Percentiles rank a stretch among this genome's conserved stretches.
Conservation (phyloP, 2,329 filamentous ascomycete genomes). For the Pochonia chlamydosporia region DNA sequence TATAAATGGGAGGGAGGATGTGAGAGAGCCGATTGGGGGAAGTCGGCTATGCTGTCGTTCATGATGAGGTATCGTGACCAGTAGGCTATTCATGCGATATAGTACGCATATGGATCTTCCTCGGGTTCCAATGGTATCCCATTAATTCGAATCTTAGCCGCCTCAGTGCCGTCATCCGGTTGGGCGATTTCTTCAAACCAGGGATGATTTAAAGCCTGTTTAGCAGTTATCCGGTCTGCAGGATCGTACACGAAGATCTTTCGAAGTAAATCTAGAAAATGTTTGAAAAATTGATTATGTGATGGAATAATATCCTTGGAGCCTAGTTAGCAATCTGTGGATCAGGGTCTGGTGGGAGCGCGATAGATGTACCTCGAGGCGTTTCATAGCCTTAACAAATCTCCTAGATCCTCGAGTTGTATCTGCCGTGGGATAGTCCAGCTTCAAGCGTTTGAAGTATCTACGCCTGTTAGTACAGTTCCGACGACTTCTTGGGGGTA, state of each 20-base stretch:
- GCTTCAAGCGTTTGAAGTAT: slow-evolving; percentile 60
- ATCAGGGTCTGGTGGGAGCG: neutral
- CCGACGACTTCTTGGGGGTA: too few relatives aligned
- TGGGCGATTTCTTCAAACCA: slow-evolving; percentile 54
- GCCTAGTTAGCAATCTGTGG: too few relatives aligned
- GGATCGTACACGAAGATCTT: slow-evolving; percentile 60
- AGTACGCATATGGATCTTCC: too few relatives aligned
- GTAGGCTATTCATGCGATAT: too few relatives aligned
- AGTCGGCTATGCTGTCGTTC: too few relatives aligned
- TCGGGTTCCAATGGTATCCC: too few relatives aligned
- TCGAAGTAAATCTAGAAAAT: slow-evolving; percentile 52
- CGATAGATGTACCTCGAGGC: slow-evolving; percentile 51
- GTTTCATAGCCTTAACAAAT: slow-evolving; percentile 68
- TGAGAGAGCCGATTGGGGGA: too few relatives aligned
- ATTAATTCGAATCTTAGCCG: slow-evolving; percentile 51
- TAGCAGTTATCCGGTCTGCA: slow-evolving; percentile 51
- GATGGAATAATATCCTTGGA: slow-evolving; percentile 51
- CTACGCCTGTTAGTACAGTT: slow-evolving; percentile 30
- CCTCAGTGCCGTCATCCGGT: slow-evolving; percentile 58
- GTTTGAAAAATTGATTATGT: slow-evolving; percentile 44
- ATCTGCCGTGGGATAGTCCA: slow-evolving; percentile 60
- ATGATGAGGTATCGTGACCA: too few relatives aligned
- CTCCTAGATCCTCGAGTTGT: slow-evolving; percentile 59
- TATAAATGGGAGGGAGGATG: too few relatives aligned
- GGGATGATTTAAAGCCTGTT: slow-evolving; percentile 52